Base-by-base conservation (phyloP, 176 grass and related monocot species). In the Urochloa ruziziensis region DNA sequence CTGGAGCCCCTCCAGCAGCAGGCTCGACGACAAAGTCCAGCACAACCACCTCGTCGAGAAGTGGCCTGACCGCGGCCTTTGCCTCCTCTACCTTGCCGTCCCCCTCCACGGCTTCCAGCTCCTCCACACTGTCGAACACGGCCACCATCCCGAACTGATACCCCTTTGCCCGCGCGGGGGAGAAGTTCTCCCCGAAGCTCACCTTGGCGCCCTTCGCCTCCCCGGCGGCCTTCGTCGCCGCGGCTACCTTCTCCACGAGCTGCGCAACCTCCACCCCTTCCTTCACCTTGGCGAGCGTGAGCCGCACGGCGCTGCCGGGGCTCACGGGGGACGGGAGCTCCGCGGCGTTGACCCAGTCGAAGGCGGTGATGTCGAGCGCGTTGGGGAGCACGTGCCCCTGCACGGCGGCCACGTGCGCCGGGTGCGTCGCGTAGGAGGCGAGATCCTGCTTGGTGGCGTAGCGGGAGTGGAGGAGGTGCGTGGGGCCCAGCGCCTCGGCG, bases 171-270 rank as follows among this genome's bases (percentile, higher is more conserved):
- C 93, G 81, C 11, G 75, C 93, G 16, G 87, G 93, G 59, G 93
- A 96, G 85, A 99, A 99, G 73, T 94, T 99, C 67, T 96, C 96
- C 39, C 96, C 96, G 40, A 90, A 94, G 79, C 89, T 95, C 69
- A 94, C 85, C 81, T 29, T 86, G 57, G 76, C 44, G 3, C 88
- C 88, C 64, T 47, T 82, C 23, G 64, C 70, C 27, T 88, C 91
- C 18, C 62, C 84, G 28, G 76, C 84, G 17, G 47, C 72, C 70
- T 48, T 74, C 19, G 83, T 91, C 64, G 75, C 91, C 25, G 46
- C 77, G 49, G 68, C 80, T 11, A 91, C 80, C 47, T 54, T 75
- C 74, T 85, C 85, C 28, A 81, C 81, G 69, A 98, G 44, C 82
- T 80, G 70, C 4, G 6, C 75, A 15, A 72, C 39, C 67, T 80